Evolutionary conservation across 805 yeast genomes (phyloP).

Genomic region (Nakazawaea anatomiae): DNA sequence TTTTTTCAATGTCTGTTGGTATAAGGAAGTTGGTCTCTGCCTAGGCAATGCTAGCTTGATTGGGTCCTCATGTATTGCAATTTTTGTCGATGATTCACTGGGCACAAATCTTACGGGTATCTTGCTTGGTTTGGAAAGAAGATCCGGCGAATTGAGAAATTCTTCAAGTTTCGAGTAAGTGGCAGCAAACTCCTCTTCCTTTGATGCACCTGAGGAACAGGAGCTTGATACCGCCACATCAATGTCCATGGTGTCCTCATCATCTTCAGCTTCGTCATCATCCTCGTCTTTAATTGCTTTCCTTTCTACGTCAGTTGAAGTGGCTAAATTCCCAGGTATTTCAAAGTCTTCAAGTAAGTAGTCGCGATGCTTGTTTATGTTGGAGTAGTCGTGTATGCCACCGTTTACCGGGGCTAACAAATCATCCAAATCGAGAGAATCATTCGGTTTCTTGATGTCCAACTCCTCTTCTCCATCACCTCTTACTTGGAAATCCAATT

Average conservation of each 20-base stretch:
- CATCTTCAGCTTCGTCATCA: not conserved
- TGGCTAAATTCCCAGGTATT: not conserved
- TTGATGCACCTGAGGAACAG: not conserved
- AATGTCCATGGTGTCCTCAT: constrained; percentile 8
- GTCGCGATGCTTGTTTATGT: not conserved
- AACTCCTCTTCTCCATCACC: constrained; percentile 15
- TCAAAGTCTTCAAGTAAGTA: not conserved
- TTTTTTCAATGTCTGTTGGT: constrained; percentile 7
- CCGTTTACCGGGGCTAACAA: constrained; percentile 1
- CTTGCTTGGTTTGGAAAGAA: not conserved
- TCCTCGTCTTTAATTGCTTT: not conserved
- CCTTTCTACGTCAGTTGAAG: not conserved
- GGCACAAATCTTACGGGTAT: constrained; percentile 9
- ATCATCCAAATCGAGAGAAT: constrained; percentile 5
- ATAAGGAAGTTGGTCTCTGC: not conserved
- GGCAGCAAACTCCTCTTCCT: not conserved
- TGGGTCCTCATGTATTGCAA: constrained; percentile 9
- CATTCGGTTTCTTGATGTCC: constrained; percentile 5
- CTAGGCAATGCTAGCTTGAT: not conserved
- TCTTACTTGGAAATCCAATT: constrained; percentile 30
- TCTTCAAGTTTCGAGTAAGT: constrained; percentile 4
- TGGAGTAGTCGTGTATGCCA: not conserved
- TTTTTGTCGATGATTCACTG: not conserved
- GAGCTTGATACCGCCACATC: constrained; percentile 4
- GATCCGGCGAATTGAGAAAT: not conserved